phyloP scores from a whole-genome alignment of 139 green algal species.

The Protoeuglena noctilucae region DNA sequence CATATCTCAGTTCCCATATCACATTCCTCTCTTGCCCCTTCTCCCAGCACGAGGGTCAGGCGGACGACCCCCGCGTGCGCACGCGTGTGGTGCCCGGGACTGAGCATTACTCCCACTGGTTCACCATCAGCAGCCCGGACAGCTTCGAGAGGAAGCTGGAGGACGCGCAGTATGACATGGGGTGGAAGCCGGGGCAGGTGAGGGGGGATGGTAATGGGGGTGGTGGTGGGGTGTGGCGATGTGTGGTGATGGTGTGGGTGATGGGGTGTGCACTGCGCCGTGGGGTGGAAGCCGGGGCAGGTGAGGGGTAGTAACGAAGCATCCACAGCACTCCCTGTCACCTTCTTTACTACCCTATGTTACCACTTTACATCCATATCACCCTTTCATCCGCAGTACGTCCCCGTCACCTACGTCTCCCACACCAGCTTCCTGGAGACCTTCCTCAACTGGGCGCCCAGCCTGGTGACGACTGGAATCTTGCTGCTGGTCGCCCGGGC shows the following conservation, averaged over 20 bases:
- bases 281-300: background rate
- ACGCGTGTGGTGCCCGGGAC: no score
- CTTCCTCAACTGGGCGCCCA: slow-evolving; percentile 64
- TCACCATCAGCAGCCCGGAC: slow-evolving; percentile 92
- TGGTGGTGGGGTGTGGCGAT: background rate
- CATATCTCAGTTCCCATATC: background rate
- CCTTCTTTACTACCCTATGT: no score
- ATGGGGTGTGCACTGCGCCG: background rate
- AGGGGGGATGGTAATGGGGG: background rate
- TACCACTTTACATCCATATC: no score
- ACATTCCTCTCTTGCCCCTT: background rate
- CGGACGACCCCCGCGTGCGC: slow-evolving; percentile 7
- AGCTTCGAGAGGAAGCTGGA: slow-evolving; percentile 93
- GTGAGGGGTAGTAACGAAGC: no score
- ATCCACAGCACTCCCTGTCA: no score
- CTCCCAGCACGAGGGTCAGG: background rate
- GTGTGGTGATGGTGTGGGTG: background rate
- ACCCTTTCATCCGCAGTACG: no score
- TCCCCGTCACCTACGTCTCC: slow-evolving; percentile 58
- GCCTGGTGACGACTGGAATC: slow-evolving; percentile 77
- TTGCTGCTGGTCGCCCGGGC: slow-evolving; percentile 66
- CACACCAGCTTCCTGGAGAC: slow-evolving; percentile 54
- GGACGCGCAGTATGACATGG: slow-evolving; percentile 55
- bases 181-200: slow-evolving; percentile 23
- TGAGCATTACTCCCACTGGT: slow-evolving; percentile 80